Evolutionary conservation across 169 alveolate species (phyloP).

Genomic region (Plasmodium fragile): DNA sequence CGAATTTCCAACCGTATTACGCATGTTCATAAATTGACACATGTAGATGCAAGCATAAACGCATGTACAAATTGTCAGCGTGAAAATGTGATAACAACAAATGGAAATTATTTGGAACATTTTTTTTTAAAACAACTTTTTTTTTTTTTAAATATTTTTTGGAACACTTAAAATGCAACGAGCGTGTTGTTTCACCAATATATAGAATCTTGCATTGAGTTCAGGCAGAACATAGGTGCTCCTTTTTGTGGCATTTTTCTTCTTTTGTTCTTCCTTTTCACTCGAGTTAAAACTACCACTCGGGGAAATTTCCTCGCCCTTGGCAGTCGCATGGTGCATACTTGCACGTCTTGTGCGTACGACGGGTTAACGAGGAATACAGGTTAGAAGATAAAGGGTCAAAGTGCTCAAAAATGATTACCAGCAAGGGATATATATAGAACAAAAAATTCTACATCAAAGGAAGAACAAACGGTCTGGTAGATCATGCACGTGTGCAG

Average conservation of each 20-base stretch:
- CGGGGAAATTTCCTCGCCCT: background rate
- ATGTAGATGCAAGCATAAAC: constrained; percentile 2
- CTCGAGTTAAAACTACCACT: background rate
- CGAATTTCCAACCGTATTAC: background rate
- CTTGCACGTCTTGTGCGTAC: background rate
- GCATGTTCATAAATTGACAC: background rate
- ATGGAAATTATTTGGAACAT: background rate
- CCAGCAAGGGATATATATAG: background rate
- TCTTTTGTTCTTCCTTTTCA: background rate
- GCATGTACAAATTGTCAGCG: background rate
- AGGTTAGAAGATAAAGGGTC: background rate
- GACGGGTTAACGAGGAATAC: background rate
- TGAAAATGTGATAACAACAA: background rate
- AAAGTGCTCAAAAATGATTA: background rate
- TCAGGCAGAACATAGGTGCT: background rate
- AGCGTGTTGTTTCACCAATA: background rate
- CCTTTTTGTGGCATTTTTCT: background rate
- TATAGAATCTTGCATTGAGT: background rate
- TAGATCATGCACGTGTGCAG: background rate
- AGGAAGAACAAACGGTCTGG: background rate
- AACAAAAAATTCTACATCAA: constrained; percentile 1
- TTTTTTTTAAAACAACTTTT: background rate
- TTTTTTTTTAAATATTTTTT: background rate
- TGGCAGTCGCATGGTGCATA: background rate
- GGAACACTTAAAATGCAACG: background rate